A percentile compares a stretch with the other conserved stretches of the same genome.
phyloP scores from a whole-genome alignment of 371 early-diverging fungal genomes.

The Ordospora colligata region DNA sequence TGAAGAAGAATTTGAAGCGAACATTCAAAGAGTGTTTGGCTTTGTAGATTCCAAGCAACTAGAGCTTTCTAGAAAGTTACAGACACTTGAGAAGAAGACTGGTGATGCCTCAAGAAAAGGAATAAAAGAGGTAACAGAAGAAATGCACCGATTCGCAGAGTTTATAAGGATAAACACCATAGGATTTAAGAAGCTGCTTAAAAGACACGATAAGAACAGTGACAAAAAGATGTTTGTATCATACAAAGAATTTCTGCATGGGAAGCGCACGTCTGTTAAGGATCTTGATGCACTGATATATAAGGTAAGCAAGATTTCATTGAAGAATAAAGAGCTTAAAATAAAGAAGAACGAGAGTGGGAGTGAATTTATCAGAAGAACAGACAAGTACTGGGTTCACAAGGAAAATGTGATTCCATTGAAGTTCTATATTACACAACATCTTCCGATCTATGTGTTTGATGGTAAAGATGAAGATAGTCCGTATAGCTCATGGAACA shows the following conservation, averaged over 20 bases:
- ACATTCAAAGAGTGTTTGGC: slow-evolving; percentile 20
- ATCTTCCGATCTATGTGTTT: slow-evolving; percentile 81
- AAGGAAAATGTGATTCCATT: slow-evolving; percentile 86
- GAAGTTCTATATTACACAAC: slow-evolving; percentile 75
- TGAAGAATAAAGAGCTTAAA: slow-evolving; percentile 20
- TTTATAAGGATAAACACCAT: slow-evolving; percentile 83
- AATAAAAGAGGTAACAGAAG: slow-evolving; percentile 51
- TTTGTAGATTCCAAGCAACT: slow-evolving; percentile 21
- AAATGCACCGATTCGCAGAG: slow-evolving; percentile 76
- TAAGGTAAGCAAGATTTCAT: slow-evolving; percentile 62
- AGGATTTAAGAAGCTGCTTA: slow-evolving; percentile 84
- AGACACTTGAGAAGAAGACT: neutral
- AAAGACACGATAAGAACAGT: slow-evolving; percentile 88
- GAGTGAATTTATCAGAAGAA: slow-evolving; percentile 58
- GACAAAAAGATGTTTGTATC: slow-evolving; percentile 70
- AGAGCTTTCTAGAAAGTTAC: slow-evolving; percentile 1
- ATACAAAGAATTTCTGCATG: slow-evolving; percentile 74
- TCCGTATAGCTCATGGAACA: slow-evolving; percentile 63
- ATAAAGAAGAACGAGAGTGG: slow-evolving; percentile 6
- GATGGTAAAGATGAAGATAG: slow-evolving; percentile 50
- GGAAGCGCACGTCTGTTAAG: slow-evolving; percentile 75
- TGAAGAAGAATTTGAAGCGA: slow-evolving; percentile 4
- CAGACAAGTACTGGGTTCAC: slow-evolving; percentile 82
- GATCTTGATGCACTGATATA: slow-evolving; percentile 76
- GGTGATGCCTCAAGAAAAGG: neutral